These are phyloP conservation scores for Tubosaeta sp. DNA, from an alignment of 768 basidiomycete genomes.

Conservation along the genomic window DNA sequence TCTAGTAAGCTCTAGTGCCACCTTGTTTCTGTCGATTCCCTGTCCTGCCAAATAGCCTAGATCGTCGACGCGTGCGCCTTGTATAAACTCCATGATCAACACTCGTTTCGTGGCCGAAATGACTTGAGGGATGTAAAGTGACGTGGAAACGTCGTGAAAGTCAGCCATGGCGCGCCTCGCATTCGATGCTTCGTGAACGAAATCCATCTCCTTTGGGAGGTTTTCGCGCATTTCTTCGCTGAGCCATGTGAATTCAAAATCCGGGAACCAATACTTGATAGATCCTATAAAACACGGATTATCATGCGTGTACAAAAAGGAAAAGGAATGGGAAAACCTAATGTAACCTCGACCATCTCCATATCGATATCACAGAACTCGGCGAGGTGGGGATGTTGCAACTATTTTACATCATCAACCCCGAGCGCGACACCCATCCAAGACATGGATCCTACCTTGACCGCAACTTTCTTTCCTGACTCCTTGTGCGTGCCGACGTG, in stretches of 20 bases:
- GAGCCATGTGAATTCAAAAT: constrained; percentile 94
- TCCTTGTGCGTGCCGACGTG: constrained; percentile 74
- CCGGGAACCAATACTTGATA: constrained; percentile 91
- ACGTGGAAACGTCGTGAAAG: constrained; percentile 66
- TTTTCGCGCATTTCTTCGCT: constrained; percentile 93
- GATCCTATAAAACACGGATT: constrained; percentile 43
- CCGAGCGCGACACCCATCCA: neutral
- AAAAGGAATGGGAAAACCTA: constrained; percentile 40
- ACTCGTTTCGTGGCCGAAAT: constrained; percentile 78
- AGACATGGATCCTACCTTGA: constrained; percentile 54
- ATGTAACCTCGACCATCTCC: constrained; percentile 73
- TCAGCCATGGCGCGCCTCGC: constrained; percentile 66
- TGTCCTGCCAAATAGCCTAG: constrained; percentile 74
- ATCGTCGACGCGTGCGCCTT: constrained; percentile 87
- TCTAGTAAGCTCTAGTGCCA: constrained; percentile 81
- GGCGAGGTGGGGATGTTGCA: constrained; percentile 90
- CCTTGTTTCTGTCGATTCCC: constrained; percentile 89
- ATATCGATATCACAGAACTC: constrained; percentile 93
- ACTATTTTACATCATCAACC: constrained; percentile 31
- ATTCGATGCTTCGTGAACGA: constrained; percentile 84
- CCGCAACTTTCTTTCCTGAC: constrained; percentile 75
- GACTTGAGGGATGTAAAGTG: constrained; percentile 85
- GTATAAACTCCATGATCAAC: constrained; percentile 91
- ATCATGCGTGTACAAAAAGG: neutral
- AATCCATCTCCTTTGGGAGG: constrained; percentile 92